Evolutionary conservation across 2,329 filamentous ascomycete genomes (phyloP), one percentile per base, ranked within the genome.

Genomic region (Apiospora rasikravindrae): DNA sequence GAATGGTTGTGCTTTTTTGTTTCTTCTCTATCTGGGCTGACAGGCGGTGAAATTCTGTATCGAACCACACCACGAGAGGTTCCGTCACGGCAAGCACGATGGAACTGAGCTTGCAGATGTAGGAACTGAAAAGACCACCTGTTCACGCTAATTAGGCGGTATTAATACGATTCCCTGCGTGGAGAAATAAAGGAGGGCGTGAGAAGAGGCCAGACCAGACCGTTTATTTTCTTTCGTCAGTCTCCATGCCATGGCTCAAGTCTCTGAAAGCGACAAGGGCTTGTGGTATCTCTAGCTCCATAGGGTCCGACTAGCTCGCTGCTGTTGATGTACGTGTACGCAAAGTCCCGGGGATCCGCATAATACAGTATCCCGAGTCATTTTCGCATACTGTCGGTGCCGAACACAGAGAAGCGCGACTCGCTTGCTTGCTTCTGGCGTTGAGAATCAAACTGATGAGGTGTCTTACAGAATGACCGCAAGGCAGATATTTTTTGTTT

Each of bases 231-330:
- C 67, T 68, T 47, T 68, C 42, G 42, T 47, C 42, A 47, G 45
- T 49, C 67, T 45, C 67, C 67, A 68, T 64, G 57, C 57, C 57
- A 64, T 64, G 29, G 57, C 57, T 22, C 29, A 64, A 40, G 57
- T 64, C 29, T 37, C 57, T n/a, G 57, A 64, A 64, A 64, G 57
- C 40, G 57, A 64, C 57, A 64, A 61, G 57, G 57, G 57, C 57
- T 64, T 64, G 57, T 64, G 57, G 57, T 64, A 64, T 64, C 57
- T 64, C 57, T 64, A 64, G 57, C 57, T 64, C 57, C 57, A 64
- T 64, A 64, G 57, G 57, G 57, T 64, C 57, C 57, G 33, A 64
- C 57, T 64, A 64, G 57, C 57, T 40, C 57, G 33, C 11, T 40
- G 57, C 33, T 64, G 49, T 51, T 49, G 45, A 22, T 51, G 49